phyloP scores from a whole-genome alignment of 176 grass and related monocot species.

The Cenchrus americanus region DNA sequence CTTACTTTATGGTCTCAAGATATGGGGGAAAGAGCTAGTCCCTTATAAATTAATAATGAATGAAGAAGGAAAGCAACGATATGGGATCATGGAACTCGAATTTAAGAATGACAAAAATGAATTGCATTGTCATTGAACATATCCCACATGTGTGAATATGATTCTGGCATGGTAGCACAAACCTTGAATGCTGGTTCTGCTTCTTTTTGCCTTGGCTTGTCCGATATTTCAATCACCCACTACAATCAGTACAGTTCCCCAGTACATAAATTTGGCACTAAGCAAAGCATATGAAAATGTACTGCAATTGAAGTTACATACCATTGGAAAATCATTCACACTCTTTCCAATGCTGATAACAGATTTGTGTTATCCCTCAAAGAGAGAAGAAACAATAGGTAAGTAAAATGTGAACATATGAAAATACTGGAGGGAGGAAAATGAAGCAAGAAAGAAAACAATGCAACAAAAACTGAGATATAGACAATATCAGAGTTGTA shows the following conservation, averaged over 20 bases:
- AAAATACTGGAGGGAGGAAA: neutral
- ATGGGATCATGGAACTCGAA: neutral
- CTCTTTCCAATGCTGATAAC: slow-evolving; percentile 97
- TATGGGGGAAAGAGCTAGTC: neutral
- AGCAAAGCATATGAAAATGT: slow-evolving; percentile 6
- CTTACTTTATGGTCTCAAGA: neutral
- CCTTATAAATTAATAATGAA: slow-evolving; percentile 18
- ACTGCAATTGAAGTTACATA: slow-evolving; percentile 46
- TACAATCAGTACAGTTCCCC: slow-evolving; percentile 42
- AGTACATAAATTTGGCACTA: slow-evolving; percentile 27
- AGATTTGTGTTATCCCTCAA: slow-evolving; percentile 84
- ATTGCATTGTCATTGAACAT: neutral
- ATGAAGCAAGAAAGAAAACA: neutral
- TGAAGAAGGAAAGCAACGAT: neutral
- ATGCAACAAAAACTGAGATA: slow-evolving; percentile 16
- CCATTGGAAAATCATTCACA: slow-evolving; percentile 80
- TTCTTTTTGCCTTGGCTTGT: slow-evolving; percentile 84
- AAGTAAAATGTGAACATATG: slow-evolving; percentile 51
- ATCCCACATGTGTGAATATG: neutral
- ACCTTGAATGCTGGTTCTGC: slow-evolving; percentile 94
- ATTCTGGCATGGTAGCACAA: slow-evolving; percentile 15
- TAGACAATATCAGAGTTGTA: slow-evolving; percentile 2
- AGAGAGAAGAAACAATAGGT: slow-evolving; percentile 81
- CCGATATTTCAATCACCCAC: slow-evolving; percentile 98
- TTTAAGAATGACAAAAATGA: slow-evolving; percentile 6